phyloP scores from a whole-genome alignment of 2,329 filamentous ascomycete species.

The Gliomastix tumulicola region DNA sequence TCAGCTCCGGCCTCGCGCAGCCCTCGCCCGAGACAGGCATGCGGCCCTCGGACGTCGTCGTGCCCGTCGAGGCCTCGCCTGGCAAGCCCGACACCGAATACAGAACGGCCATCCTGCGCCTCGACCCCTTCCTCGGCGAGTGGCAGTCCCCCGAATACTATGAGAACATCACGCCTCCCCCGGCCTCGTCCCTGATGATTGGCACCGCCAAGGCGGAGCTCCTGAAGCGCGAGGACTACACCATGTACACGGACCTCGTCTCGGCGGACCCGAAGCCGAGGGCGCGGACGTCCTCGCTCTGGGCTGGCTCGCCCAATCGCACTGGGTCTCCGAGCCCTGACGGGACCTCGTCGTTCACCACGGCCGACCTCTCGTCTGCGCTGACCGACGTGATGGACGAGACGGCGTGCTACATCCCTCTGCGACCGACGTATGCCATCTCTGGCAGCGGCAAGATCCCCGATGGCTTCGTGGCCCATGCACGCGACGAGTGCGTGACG shows the following conservation, averaged over 20 bases:
- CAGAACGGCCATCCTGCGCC: constrained; percentile 60
- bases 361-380: not conserved
- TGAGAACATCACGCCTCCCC: constrained; percentile 83
- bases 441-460: constrained; percentile 77
- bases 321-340: constrained; percentile 16
- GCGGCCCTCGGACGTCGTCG: constrained; percentile 23
- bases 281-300: constrained; percentile 17
- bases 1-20: constrained; percentile 77
- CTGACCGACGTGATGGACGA: constrained; percentile 6
- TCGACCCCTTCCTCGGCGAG: constrained; percentile 91
- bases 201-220: constrained; percentile 83
- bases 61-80: constrained; percentile 19
- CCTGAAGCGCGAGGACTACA: constrained; percentile 66
- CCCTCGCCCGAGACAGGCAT: constrained; percentile 21
- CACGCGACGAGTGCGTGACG: constrained; percentile 74
- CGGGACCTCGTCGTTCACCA: constrained; percentile 9
- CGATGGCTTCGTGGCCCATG: constrained; percentile 81
- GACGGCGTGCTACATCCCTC: constrained; percentile 59
- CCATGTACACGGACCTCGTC: constrained; percentile 28
- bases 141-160: constrained; percentile 95
- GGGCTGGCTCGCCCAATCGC: constrained; percentile 20
- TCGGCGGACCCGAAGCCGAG: constrained; percentile 10
- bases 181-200: constrained; percentile 79
- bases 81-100: constrained; percentile 20
- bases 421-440: constrained; percentile 75